Conservation (phyloP, 2,329 filamentous ascomycete species). For the Alternaria consortialis region DNA sequence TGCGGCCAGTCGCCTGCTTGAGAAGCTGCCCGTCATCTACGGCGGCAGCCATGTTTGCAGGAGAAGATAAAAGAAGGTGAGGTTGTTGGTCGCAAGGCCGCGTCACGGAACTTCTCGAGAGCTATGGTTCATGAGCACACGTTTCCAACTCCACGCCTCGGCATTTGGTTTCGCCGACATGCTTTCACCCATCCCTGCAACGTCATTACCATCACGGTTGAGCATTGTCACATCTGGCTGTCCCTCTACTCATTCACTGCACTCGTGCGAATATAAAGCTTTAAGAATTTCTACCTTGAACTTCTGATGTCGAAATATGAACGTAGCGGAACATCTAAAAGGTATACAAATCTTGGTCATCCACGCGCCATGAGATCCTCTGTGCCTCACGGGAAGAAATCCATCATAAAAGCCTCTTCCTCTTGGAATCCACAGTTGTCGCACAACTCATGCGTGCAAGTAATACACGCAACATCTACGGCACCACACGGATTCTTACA, state of each 20-base stretch:
- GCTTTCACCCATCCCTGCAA: slow-evolving; percentile 6
- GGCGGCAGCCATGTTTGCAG: slow-evolving; percentile 50
- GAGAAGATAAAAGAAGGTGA: slow-evolving; percentile 28
- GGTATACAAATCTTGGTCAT: background rate
- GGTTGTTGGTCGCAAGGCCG: slow-evolving; percentile 43
- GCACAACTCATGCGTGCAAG: slow-evolving; percentile 17
- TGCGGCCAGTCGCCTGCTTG: slow-evolving; percentile 81
- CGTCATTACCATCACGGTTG: slow-evolving; percentile 4
- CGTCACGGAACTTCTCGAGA: slow-evolving; percentile 46
- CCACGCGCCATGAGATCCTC: background rate
- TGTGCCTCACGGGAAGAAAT: background rate
- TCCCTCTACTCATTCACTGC: background rate
- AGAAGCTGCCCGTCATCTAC: slow-evolving; percentile 63
- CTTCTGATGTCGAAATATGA: too few relatives aligned
- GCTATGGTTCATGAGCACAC: slow-evolving; percentile 39
- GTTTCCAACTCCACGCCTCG: slow-evolving; percentile 36
- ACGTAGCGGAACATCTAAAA: background rate
- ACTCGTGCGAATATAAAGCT: background rate
- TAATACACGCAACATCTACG: slow-evolving; percentile 11
- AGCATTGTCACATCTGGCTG: background rate
- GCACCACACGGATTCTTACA: slow-evolving; percentile 3
- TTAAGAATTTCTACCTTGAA: background rate
- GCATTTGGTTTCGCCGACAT: slow-evolving; percentile 33
- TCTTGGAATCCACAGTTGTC: slow-evolving; percentile 1
- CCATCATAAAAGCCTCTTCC: background rate